phyloP scores from a whole-genome alignment of 2,329 filamentous ascomycete species.

The Emmonsia crescens region DNA sequence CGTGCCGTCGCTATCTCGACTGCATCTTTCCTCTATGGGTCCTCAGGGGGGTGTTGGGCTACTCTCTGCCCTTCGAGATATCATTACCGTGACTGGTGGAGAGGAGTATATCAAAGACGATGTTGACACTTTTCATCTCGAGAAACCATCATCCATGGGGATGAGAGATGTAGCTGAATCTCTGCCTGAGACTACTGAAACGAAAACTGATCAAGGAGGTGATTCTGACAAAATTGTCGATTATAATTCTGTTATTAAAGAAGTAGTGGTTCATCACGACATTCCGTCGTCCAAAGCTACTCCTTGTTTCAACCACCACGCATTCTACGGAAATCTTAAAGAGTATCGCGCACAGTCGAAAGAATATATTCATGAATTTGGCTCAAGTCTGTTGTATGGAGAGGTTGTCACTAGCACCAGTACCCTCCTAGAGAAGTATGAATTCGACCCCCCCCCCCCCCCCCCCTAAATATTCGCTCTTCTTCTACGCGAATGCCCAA shows the following conservation, averaged over 20 bases:
- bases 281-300: slow-evolving; percentile 63
- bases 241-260: slow-evolving; percentile 63
- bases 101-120: slow-evolving; percentile 68
- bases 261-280: slow-evolving; percentile 60
- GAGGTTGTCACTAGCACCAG: slow-evolving; percentile 92
- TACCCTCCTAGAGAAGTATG: slow-evolving; percentile 77
- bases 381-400: slow-evolving; percentile 69
- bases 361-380: slow-evolving; percentile 55
- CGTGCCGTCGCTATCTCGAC: slow-evolving; percentile 66
- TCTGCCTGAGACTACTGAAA: slow-evolving; percentile 33
- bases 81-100: slow-evolving; percentile 54
- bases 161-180: slow-evolving; percentile 46
- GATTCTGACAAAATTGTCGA: slow-evolving; percentile 55
- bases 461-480: background rate
- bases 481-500: background rate
- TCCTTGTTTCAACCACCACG: slow-evolving; percentile 73
- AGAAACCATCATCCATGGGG: slow-evolving; percentile 54
- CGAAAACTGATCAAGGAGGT: slow-evolving; percentile 23
- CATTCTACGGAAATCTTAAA: slow-evolving; percentile 62
- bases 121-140: slow-evolving; percentile 70
- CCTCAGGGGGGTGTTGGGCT: slow-evolving; percentile 57
- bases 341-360: slow-evolving; percentile 52
- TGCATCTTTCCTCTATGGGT: slow-evolving; percentile 67
- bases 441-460: background rate
- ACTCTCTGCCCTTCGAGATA: slow-evolving; percentile 50